Evolutionary conservation across 305 asterid genomes (phyloP).

Genomic region (Salvia sclarea): DNA sequence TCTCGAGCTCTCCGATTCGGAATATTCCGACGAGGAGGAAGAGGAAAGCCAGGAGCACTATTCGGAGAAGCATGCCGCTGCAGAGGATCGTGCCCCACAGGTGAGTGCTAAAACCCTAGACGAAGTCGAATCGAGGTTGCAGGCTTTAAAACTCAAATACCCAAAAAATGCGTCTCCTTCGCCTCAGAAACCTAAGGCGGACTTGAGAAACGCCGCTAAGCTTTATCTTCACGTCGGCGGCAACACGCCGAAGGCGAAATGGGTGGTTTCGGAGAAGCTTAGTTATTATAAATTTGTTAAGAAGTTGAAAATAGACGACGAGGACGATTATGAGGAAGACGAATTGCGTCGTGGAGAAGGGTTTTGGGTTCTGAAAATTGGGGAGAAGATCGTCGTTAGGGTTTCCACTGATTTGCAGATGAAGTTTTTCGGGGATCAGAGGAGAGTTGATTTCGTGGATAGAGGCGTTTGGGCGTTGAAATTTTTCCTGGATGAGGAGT

Average conservation of each 20-base stretch:
- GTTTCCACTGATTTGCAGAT: slow-evolving; percentile 85
- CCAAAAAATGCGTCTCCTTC: slow-evolving; percentile 37
- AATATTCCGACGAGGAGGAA: slow-evolving; percentile 58
- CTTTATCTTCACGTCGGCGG: slow-evolving; percentile 84
- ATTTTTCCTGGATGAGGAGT: slow-evolving; percentile 68
- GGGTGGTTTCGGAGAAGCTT: slow-evolving; percentile 77
- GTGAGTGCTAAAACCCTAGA: slow-evolving; percentile 52
- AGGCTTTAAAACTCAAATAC: slow-evolving; percentile 71
- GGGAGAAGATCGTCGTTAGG: slow-evolving; percentile 60
- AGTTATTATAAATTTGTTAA: slow-evolving; percentile 56
- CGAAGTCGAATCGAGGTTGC: slow-evolving; percentile 67
- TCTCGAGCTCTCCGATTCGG: slow-evolving; percentile 84
- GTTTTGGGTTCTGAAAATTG: slow-evolving; percentile 78
- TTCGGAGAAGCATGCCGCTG: slow-evolving; percentile 48
- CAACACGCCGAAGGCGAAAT: slow-evolving; percentile 87
- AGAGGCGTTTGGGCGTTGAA: slow-evolving; percentile 92
- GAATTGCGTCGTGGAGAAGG: slow-evolving; percentile 50
- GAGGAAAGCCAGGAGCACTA: slow-evolving; percentile 46
- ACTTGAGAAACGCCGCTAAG: slow-evolving; percentile 58
- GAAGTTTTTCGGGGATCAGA: slow-evolving; percentile 89
- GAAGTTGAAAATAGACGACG: slow-evolving; percentile 47
- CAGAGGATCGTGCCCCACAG: slow-evolving; percentile 44
- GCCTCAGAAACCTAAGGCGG: slow-evolving; percentile 31
- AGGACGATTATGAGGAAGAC: slow-evolving; percentile 43
- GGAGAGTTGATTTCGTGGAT: slow-evolving; percentile 94